phyloP scores from a whole-genome alignment of 176 grass and related monocot genomes.

The bread wheat (Triticum aestivum) region IWGSC_CS_RefSeq_v2.1 NC_057811.1:161785811-161786310 shows the following conservation, averaged over 20 bases:
- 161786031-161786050: neutral
- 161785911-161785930: too few relatives aligned
- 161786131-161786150: slow-evolving; percentile 90
- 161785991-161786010: too few relatives aligned
- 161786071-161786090: neutral
- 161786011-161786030: too few relatives aligned
- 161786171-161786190: neutral
- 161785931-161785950: too few relatives aligned
- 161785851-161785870: too few relatives aligned
- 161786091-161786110: slow-evolving; percentile 69
- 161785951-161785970: too few relatives aligned
- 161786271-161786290: neutral
- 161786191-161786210: slow-evolving; percentile 4
- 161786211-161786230: neutral
- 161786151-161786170: slow-evolving; percentile 14
- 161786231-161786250: neutral
- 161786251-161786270: neutral
- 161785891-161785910: too few relatives aligned
- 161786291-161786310: neutral
- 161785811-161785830: too few relatives aligned
- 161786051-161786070: neutral
- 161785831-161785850: too few relatives aligned
- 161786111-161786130: slow-evolving; percentile 98
- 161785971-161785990: too few relatives aligned
- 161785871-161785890: too few relatives aligned